Percentiles rank a stretch among this genome's conserved stretches.
Conservation (phyloP, 331 rosid genomes). For the Malus hybrid region DNA sequence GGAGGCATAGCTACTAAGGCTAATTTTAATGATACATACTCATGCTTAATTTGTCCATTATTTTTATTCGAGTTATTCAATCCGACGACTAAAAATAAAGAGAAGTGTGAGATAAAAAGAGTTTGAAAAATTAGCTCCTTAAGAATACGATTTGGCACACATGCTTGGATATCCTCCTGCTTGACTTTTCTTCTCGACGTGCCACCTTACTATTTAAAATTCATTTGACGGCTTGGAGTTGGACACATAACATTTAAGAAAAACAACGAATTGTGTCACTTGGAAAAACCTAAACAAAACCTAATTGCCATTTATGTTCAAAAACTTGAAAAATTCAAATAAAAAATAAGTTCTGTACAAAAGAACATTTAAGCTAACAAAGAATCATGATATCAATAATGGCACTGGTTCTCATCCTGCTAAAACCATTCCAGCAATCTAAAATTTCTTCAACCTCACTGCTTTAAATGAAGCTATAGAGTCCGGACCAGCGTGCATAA, state of each 20-base stretch:
- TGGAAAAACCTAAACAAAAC: not conserved
- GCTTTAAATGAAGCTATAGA: not conserved
- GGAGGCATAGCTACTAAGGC: no score
- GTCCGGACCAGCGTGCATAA: not conserved
- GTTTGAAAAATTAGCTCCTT: no score
- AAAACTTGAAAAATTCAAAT: not conserved
- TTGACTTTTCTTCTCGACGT: not conserved
- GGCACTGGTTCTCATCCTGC: not conserved
- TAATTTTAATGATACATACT: no score
- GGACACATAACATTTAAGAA: not conserved
- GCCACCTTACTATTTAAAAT: not conserved
- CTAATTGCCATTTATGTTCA: not conserved
- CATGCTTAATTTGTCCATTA: no score
- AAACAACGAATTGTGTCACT: not conserved
- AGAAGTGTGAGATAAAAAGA: no score
- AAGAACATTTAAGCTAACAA: not conserved
- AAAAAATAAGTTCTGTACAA: not conserved
- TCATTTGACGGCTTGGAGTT: not conserved
- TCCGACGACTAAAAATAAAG: no score
- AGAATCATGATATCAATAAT: not conserved
- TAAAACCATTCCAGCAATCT: not conserved
- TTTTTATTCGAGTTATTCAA: no score
- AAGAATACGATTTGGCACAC: no score
- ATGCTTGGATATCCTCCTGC: no score
- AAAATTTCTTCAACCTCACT: not conserved